phyloP scores from a whole-genome alignment of 768 basidiomycete genomes.

The Auriscalpium orientale region DNA sequence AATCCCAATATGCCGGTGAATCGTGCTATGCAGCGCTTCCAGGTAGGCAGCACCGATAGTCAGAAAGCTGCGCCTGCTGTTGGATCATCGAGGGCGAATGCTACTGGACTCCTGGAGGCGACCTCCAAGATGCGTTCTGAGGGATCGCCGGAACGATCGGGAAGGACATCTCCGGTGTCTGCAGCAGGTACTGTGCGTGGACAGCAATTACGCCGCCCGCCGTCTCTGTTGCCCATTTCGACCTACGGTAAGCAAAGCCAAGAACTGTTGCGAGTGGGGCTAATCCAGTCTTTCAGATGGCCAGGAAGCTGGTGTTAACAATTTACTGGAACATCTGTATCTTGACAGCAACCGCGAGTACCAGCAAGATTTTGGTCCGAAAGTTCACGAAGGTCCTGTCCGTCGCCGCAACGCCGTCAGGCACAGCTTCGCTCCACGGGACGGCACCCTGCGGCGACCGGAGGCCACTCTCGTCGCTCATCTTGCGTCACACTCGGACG shows the following conservation, averaged over 20 bases:
- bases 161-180: slow-evolving; percentile 69
- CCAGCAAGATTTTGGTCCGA: slow-evolving; percentile 87
- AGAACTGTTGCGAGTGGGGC: too few relatives aligned
- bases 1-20: slow-evolving; percentile 58
- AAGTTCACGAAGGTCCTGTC: slow-evolving; percentile 72
- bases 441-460: slow-evolving; percentile 48
- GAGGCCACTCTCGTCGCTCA: slow-evolving; percentile 83
- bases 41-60: slow-evolving; percentile 64
- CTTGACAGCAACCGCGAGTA: slow-evolving; percentile 81
- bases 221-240: slow-evolving; percentile 55
- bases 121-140: slow-evolving; percentile 62
- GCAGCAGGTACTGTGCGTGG: slow-evolving; percentile 48
- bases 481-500: slow-evolving; percentile 73
- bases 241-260: slow-evolving; percentile 50
- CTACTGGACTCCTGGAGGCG: slow-evolving; percentile 73
- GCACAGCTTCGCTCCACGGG: slow-evolving; percentile 59
- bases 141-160: slow-evolving; percentile 64
- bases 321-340: slow-evolving; percentile 84
- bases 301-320: slow-evolving; percentile 83
- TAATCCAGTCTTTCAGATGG: slow-evolving; percentile 47
- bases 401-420: slow-evolving; percentile 69
- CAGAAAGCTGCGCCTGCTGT: slow-evolving; percentile 88
- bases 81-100: slow-evolving; percentile 79
- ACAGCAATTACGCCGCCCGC: slow-evolving; percentile 37
- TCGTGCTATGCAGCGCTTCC: slow-evolving; percentile 51